Base-by-base conservation (phyloP, 805 yeast species). In the Ogataea trehaloabstinens region DNA sequence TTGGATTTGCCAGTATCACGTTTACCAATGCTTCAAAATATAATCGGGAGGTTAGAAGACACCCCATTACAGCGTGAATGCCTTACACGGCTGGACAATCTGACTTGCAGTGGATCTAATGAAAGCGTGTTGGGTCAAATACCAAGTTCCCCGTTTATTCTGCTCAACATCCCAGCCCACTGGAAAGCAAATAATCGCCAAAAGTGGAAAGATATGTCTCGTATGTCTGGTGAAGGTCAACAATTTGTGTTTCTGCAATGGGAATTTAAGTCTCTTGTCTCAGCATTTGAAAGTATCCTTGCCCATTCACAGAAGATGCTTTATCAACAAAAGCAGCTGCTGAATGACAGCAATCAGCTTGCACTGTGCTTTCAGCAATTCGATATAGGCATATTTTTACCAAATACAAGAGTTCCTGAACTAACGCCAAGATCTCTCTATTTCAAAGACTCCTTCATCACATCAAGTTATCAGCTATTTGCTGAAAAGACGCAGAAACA, bases 391-490 rank as follows among this genome's bases (percentile, higher is more conserved):
- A 31, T 22, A 12, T 19, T 3, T 7, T 11, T 7, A 7, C 30
- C 8, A 8, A 7, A 7, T 12, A 11, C 17, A 7, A 11, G 19
- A 8, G 42, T 36, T 5, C 7, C 34, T 7, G 40, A 38, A 22
- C 31, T 49, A 19, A 56, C 63, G 0, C 63, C 63, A 12, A 49
- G 25, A 10, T 42, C 59, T 2, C 36, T 41, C 4, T 37, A 42
- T 19, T 56, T 55, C 40, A 36, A 38, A 6, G 54, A 55, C 22
- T 48, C 52, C 4, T 56, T 52, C 35, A 50, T 58, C 24, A 37
- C 38, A 5, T 51, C 60, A 12, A 41, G 45, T n/a, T 55, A 58
- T 21, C 51, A 55, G 21, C 28, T 58, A 19, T 55, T 42, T 22
- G 17, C 28, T 13, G 56, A 55, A n/a, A 51, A 53, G 24, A 36